A percentile compares a stretch with the other conserved stretches of the same genome.
Conservation (phyloP, 495 filamentous ascomycete genomes). For the Podospora appendiculata region DNA sequence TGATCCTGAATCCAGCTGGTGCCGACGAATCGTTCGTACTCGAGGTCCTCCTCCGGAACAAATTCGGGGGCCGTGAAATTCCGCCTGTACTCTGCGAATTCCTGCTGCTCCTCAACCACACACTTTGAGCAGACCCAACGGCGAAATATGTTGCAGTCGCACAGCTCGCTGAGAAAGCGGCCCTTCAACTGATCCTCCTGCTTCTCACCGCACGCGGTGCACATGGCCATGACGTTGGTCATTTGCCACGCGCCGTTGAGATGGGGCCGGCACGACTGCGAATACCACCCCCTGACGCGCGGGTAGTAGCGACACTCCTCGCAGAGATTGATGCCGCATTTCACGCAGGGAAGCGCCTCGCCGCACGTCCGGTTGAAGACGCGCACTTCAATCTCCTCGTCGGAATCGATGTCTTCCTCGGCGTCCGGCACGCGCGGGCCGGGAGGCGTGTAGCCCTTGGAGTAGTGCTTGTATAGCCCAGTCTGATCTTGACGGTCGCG, state of each 20-base stretch:
- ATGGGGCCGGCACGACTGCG: background rate
- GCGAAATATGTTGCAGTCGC: background rate
- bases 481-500: background rate
- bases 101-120: background rate
- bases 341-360: background rate
- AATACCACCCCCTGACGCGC: background rate
- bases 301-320: slow-evolving; percentile 1
- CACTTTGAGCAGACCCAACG: background rate
- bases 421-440: too few species aligned
- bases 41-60: background rate
- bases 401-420: too few species aligned
- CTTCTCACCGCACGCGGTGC: background rate
- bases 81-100: background rate
- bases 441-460: too few species aligned
- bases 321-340: background rate
- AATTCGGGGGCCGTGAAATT: background rate
- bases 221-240: background rate
- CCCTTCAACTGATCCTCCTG: background rate
- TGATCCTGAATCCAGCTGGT: background rate
- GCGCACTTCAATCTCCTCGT: slow-evolving; percentile 1
- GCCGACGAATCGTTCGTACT: background rate
- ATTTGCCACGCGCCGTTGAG: background rate
- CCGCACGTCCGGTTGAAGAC: background rate
- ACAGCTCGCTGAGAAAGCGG: background rate
- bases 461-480: background rate